Percentiles rank a stretch among this genome's conserved stretches.
These are phyloP conservation scores for Mycogone perniciosa DNA, from an alignment of 2,329 filamentous ascomycete species.

Conservation along the genomic window DNA sequence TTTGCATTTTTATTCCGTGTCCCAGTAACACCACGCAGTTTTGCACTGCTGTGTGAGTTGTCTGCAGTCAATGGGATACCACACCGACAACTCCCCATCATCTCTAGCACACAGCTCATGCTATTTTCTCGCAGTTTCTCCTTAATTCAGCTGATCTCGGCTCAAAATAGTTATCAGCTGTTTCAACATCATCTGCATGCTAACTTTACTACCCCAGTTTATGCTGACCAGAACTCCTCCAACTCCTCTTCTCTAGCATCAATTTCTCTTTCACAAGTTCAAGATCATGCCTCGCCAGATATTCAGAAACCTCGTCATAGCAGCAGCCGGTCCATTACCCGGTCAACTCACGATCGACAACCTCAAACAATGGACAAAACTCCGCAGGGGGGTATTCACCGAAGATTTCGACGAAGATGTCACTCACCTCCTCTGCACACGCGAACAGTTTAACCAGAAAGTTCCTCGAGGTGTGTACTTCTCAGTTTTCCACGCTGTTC, in stretches of 20 bases:
- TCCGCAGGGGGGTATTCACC: constrained; percentile 54
- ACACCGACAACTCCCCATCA: not conserved
- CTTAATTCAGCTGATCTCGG: not conserved
- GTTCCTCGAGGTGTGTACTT: constrained; percentile 28
- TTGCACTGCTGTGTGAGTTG: not conserved
- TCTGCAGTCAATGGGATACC: not conserved
- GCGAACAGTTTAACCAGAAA: constrained; percentile 50
- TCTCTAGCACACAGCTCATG: not conserved
- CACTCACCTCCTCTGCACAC: constrained; percentile 68
- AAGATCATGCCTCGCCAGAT: constrained; percentile 30
- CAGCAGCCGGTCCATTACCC: constrained; percentile 52
- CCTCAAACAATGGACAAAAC: constrained; percentile 58
- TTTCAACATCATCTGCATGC: not conserved
- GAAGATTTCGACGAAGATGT: constrained; percentile 45
- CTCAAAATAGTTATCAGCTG: too few species aligned
- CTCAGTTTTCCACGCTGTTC: not conserved
- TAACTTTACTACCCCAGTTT: not conserved
- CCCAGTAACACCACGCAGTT: not conserved
- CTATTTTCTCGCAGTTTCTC: not conserved
- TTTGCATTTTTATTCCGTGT: not conserved
- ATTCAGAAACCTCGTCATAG: constrained; percentile 49
- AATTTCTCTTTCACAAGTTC: not conserved
- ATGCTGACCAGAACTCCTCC: not conserved
- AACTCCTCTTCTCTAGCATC: not conserved
- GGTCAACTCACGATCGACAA: constrained; percentile 43